Conservation (phyloP, 345 rosid species). For the Sisymbrium altissimum region DNA sequence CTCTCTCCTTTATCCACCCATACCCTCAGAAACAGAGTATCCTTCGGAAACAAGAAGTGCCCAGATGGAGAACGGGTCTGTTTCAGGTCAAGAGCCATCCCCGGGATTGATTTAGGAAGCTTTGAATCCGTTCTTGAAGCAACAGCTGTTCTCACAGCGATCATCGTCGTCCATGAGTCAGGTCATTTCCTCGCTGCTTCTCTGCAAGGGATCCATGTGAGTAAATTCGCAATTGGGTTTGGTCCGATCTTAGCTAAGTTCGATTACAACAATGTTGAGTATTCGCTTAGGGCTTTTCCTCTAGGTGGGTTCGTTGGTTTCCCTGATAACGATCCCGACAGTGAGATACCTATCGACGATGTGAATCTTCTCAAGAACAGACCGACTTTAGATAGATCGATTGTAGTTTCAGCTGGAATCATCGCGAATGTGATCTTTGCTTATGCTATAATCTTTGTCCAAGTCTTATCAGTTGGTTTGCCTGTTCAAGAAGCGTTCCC, state of each 20-base stretch:
- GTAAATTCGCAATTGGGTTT: conserved; percentile 94
- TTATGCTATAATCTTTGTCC: conserved; percentile 64
- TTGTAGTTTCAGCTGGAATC: conserved; percentile 92
- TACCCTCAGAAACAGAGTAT: conserved; percentile 40
- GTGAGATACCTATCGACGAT: conserved; percentile 78
- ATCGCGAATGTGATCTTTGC: conserved; percentile 87
- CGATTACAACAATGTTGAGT: conserved; percentile 78
- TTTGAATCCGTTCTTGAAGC: conserved; percentile 78
- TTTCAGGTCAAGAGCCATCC: conserved; percentile 49
- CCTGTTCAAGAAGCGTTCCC: conserved; percentile 93
- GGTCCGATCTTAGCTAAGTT: conserved; percentile 93
- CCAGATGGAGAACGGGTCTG: conserved; percentile 39
- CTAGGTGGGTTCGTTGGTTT: conserved; percentile 94
- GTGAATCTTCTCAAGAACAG: conserved; percentile 82
- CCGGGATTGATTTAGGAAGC: conserved; percentile 70
- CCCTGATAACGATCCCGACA: conserved; percentile 96
- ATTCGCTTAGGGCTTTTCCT: conserved; percentile 86
- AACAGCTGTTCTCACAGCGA: conserved; percentile 75
- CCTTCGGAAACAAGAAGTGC: conserved; percentile 27
- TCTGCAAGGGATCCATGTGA: conserved; percentile 96
- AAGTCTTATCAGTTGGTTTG: conserved; percentile 84
- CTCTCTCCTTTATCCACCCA: conserved; percentile 33
- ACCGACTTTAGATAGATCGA: conserved; percentile 71
- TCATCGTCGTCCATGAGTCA: conserved; percentile 79
- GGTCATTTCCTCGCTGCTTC: conserved; percentile 93